Base-by-base conservation (phyloP, 2,329 filamentous ascomycete genomes). In the Cytospora schulzeri region DNA sequence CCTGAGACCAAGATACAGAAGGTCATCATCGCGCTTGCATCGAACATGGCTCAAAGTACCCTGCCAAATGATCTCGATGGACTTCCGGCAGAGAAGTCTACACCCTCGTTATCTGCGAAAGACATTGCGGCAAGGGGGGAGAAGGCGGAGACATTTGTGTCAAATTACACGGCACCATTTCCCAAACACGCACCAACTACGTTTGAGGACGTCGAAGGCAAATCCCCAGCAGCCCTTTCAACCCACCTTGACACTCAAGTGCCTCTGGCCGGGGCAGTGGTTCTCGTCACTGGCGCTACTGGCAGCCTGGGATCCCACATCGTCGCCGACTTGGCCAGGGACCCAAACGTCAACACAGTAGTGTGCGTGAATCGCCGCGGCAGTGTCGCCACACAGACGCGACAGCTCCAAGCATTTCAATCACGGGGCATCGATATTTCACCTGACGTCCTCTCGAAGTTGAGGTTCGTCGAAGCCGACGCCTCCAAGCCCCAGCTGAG, bases 301-400 rank as follows among this genome's bases (percentile, higher is more conserved):
- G 78, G 78, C 1, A 76, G 76, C 56, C 69, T 80, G 0, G 79
- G 78, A 1, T 54, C 68, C 0, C 76, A 80, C 62, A 57, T 80
- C 1, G 75, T 76, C 2, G 58, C 65, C 2, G 50, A 73, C 6
- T 58, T 76, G 3, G 75, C 76, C 15, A 29, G 66, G 0, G n/a
- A n/a, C n/a, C 52, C 72, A 0, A 66, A 71, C 15, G 74, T 80
- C 4, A n/a, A 60, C 4, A 65, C 52, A 3, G 70, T 77, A 0
- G 65, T 82, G 9, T 85, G 82, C 62, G 67, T 85, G 12, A 85
- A 85, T 67, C 77, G 81, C 2, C 66, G 66, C 12, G 62, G 19
- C 57, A 54, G 48, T 2, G 70, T 75, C 5, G 14, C n/a, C n/a
- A n/a, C n/a, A n/a, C n/a, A n/a, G n/a, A n/a, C n/a, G n/a, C n/a